A percentile compares a stretch with the other conserved stretches of the same genome.
Conservation (phyloP, 148 eudicot species). For the Silene uniflora region DNA sequence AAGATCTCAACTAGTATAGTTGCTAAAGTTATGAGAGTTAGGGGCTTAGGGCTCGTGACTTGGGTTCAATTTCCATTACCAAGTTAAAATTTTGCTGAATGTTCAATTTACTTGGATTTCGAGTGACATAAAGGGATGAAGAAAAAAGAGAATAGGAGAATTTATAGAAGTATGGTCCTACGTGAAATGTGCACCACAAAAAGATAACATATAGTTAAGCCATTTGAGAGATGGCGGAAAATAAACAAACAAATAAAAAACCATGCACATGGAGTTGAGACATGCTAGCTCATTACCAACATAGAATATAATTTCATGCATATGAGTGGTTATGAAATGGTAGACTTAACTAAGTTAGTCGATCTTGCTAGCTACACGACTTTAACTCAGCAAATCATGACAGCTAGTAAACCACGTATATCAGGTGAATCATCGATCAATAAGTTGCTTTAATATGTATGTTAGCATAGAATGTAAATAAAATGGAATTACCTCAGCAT, state of each 20-base stretch:
- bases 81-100: no score
- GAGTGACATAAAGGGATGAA: no score
- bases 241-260: slow-evolving; percentile 7
- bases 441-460: no score
- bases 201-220: background rate
- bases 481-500: slow-evolving; percentile 46
- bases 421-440: no score
- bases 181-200: slow-evolving; percentile 5
- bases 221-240: slow-evolving; percentile 11
- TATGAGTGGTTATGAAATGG: slow-evolving; percentile 5
- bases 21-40: no score
- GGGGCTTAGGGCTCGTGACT: no score
- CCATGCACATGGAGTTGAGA: slow-evolving; percentile 11
- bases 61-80: no score
- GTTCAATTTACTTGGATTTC: no score
- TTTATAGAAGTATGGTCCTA: slow-evolving; percentile 8
- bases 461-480: no score
- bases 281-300: slow-evolving; percentile 14
- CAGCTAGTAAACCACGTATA: no score
- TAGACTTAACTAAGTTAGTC: background rate
- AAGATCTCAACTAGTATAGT: no score
- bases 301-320: slow-evolving; percentile 2
- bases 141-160: background rate
- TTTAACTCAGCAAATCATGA: background rate
- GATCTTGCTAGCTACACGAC: no score